These are phyloP conservation scores for Dactylellina parvicollis DNA, from an alignment of 2,329 filamentous ascomycete species.

Conservation along the genomic window DNA sequence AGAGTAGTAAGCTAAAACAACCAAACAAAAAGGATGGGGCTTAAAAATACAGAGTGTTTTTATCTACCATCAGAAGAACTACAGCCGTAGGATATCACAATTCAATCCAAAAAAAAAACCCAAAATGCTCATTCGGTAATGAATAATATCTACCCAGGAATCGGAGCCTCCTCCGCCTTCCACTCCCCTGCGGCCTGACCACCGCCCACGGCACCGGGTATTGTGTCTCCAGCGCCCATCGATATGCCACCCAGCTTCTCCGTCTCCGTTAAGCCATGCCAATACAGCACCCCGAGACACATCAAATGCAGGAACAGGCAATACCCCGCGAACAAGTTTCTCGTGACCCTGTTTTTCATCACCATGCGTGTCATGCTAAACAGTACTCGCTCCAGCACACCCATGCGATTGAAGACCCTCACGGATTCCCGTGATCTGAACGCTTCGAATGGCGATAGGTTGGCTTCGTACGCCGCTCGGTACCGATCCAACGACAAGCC, in stretches of 20 bases:
- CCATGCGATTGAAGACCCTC: conserved; percentile 91
- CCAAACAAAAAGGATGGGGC: background rate
- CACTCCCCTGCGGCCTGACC: conserved; percentile 63
- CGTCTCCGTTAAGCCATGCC: conserved; percentile 70
- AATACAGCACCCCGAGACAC: conserved; percentile 87
- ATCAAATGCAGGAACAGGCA: conserved; percentile 87
- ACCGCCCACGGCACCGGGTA: conserved; percentile 61
- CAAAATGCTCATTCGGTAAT: background rate
- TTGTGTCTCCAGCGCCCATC: conserved; percentile 30
- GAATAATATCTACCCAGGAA: conserved; percentile 28
- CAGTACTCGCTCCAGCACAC: conserved; percentile 85
- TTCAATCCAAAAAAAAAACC: conserved; percentile 4
- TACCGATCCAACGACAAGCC: conserved; percentile 83
- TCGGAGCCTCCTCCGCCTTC: conserved; percentile 47
- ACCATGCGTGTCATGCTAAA: conserved; percentile 92
- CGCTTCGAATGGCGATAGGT: conserved; percentile 92
- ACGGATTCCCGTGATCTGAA: conserved; percentile 94
- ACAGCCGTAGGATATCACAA: conserved; percentile 14
- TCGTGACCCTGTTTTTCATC: conserved; percentile 84
- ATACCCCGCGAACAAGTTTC: conserved; percentile 93
- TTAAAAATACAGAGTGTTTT: conserved; percentile 42
- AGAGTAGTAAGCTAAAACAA: background rate
- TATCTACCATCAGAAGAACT: conserved; percentile 14
- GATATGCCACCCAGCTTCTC: conserved; percentile 41
- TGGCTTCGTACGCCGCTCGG: conserved; percentile 90